These are phyloP conservation scores for Acanthochlamys bracteata DNA, from an alignment of 106 monocot genomes.

Conservation along the genomic window DNA sequence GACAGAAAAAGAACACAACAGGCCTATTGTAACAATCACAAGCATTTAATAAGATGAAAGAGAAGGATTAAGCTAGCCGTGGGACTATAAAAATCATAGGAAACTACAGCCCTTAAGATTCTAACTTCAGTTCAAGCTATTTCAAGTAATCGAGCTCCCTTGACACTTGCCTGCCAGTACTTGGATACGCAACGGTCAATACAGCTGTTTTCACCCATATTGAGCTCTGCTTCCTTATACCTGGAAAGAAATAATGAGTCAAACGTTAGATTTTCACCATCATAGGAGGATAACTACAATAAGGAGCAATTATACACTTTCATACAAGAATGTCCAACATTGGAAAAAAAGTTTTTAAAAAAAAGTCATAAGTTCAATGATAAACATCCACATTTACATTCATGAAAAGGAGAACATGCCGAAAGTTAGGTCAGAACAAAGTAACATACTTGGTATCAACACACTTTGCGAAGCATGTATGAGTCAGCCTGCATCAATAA, in stretches of 20 bases:
- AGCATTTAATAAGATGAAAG: too few species aligned
- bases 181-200: slow-evolving; percentile 97
- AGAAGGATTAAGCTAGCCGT: too few species aligned
- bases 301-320: too few species aligned
- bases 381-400: too few species aligned
- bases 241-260: slow-evolving; percentile 16
- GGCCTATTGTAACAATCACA: too few species aligned
- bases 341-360: background rate
- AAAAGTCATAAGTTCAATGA: background rate
- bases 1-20: too few species aligned
- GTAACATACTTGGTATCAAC: slow-evolving; percentile 71
- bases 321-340: background rate
- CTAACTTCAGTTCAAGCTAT: too few species aligned
- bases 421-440: background rate
- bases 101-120: too few species aligned
- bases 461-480: slow-evolving; percentile 89
- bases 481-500: slow-evolving; percentile 57
- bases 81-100: too few species aligned
- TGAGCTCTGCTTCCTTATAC: slow-evolving; percentile 92
- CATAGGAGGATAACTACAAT: too few species aligned
- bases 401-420: background rate
- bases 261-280: background rate
- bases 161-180: slow-evolving; percentile 77
- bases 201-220: slow-evolving; percentile 98
- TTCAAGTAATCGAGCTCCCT: background rate